Evolutionary conservation across 2,329 filamentous ascomycete species (phyloP), one percentile per base, ranked within the genome.

Genomic region (Cladophialophora psammophila): DNA sequence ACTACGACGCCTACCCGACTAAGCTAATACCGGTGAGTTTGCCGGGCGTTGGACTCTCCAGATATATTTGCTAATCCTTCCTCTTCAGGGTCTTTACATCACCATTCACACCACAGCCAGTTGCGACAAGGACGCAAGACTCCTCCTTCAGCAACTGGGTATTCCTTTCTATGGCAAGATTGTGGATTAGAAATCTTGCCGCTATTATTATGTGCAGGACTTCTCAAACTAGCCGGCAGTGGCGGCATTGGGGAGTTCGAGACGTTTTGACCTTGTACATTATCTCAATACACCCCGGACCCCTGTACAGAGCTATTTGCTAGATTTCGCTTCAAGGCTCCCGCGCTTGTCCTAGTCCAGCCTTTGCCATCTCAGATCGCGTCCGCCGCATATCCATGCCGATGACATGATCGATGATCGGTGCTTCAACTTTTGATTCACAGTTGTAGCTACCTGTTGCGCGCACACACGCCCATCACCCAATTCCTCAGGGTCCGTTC

Each of bases 131-230:
- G 93, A 97, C 74, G 94, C 91, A 7, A 87, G 92, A 72, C 80
- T 97, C 67, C 84, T 97, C 61, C 82, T 93, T 64, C 86, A 87
- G 74, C 83, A 90, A 12, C 80, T 94, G 67, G 92, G 92, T 36
- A 80, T 95, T 69, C 93, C 94, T 0, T 97, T 97, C 78, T 87
- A 91, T 74, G 93, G 93, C 74, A 92, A 93, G 78, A 81, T 90
- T 60, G 77, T 85, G 62, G 80, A 87, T 68, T 87, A 81, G 70
- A 67, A 38, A 10, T 15, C 18, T 9, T 48, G n/a, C 10, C 18
- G 12, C 9, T 48, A 2, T 26, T 26, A 2, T 26, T 42, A n/a
- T 20, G 10, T 20, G 8, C 7, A 20, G 8, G 42, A 18, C 10
- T 20, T 20, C 42, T 18, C 42, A 10, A 40, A 40, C 12, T 40